phyloP scores from a whole-genome alignment of 768 basidiomycete genomes.

The Xerocomellus intermedius region DNA sequence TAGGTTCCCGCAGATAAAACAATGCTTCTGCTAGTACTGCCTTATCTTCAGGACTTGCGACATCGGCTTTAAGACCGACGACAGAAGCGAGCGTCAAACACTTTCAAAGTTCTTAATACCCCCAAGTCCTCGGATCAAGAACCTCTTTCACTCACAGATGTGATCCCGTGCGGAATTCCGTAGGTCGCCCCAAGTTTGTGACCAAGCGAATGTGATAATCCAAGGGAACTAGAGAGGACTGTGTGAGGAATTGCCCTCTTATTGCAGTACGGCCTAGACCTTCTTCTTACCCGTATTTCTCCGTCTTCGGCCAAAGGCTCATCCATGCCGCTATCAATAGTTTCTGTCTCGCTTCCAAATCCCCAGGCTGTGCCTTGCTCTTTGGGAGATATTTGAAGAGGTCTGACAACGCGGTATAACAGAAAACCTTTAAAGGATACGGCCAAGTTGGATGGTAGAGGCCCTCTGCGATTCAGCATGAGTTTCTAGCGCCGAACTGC shows the following conservation, averaged over 20 bases:
- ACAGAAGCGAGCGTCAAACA: slow-evolving; percentile 71
- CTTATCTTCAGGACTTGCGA: slow-evolving; percentile 62
- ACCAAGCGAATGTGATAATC: slow-evolving; percentile 73
- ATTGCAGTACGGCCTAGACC: neutral
- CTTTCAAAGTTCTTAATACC: slow-evolving; percentile 32
- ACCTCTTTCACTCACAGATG: slow-evolving; percentile 52
- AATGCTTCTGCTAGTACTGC: slow-evolving; percentile 54
- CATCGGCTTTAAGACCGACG: slow-evolving; percentile 55
- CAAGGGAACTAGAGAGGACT: slow-evolving; percentile 48
- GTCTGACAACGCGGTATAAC: slow-evolving; percentile 65
- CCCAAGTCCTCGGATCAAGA: slow-evolving; percentile 7
- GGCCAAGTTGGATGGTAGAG: slow-evolving; percentile 58
- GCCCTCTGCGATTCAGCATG: slow-evolving; percentile 37
- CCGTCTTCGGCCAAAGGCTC: slow-evolving; percentile 70
- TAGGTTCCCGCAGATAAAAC: slow-evolving; percentile 56
- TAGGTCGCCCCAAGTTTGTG: slow-evolving; percentile 74
- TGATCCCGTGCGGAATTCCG: slow-evolving; percentile 78
- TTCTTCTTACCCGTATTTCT: slow-evolving; percentile 50
- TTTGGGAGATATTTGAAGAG: slow-evolving; percentile 71
- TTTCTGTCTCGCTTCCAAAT: slow-evolving; percentile 61
- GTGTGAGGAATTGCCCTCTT: neutral
- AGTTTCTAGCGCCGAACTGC: neutral
- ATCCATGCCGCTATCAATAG: slow-evolving; percentile 78
- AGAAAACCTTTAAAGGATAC: slow-evolving; percentile 60
- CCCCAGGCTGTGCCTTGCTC: slow-evolving; percentile 56